phyloP scores from a whole-genome alignment of 2,329 filamentous ascomycete species.

The Penicillium sp. region DNA sequence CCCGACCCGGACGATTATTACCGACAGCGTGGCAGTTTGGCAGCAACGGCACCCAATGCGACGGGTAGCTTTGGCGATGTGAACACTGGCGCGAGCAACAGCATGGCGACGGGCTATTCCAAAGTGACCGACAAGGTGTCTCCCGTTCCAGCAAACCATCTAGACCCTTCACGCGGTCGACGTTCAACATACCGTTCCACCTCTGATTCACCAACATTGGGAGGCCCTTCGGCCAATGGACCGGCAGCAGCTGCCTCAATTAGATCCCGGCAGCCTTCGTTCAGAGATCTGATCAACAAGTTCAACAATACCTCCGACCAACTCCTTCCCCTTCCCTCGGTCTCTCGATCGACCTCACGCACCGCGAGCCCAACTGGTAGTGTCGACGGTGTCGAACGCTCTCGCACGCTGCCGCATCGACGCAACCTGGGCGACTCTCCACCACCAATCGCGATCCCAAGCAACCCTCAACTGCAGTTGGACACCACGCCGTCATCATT shows the following conservation, averaged over 20 bases:
- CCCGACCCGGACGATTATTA: constrained; percentile 54
- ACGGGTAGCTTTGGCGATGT: constrained; percentile 18
- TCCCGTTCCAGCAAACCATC: constrained; percentile 28
- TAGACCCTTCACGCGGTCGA: constrained; percentile 22
- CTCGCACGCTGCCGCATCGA: constrained; percentile 29
- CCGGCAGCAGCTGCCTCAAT: constrained; percentile 15
- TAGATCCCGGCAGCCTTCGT: constrained; percentile 59
- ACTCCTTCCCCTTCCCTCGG: constrained; percentile 42
- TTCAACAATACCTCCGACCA: constrained; percentile 65
- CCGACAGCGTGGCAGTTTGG: constrained; percentile 43
- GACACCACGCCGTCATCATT: constrained; percentile 19
- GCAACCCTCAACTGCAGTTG: constrained; percentile 12
- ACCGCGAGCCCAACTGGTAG: constrained; percentile 37
- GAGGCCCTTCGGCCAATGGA: constrained; percentile 16
- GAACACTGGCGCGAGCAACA: constrained; percentile 19
- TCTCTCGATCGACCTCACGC: constrained; percentile 33
- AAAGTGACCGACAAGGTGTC: constrained; percentile 21
- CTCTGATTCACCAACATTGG: constrained; percentile 31
- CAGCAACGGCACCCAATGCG: constrained; percentile 28
- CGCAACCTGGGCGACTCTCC: constrained; percentile 22
- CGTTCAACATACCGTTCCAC: constrained; percentile 31
- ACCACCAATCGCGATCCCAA: constrained; percentile 11
- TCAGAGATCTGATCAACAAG: constrained; percentile 74
- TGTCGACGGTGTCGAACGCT: constrained; percentile 26
- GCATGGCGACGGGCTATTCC: constrained; percentile 21